A percentile compares a stretch with the other conserved stretches of the same genome.
Evolutionary conservation across 495 filamentous ascomycete genomes (phyloP).

Genomic region (Aspergillus ellipticus): DNA sequence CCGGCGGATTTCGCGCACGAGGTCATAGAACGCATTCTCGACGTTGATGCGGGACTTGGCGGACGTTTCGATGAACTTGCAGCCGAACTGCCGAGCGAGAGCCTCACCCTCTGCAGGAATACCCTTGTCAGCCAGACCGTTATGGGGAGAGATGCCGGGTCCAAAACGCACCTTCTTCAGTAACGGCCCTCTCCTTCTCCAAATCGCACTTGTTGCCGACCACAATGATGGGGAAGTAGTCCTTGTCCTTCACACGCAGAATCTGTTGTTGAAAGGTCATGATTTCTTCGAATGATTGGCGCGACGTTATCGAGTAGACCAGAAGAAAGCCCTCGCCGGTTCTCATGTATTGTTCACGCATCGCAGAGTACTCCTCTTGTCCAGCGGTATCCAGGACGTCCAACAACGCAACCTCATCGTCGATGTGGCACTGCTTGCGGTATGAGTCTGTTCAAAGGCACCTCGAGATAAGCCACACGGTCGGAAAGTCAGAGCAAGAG

Average conservation of each 20-base stretch:
- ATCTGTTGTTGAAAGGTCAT: slow-evolving; percentile 98
- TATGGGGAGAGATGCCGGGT: neutral
- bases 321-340: slow-evolving; percentile 97
- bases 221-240: slow-evolving; percentile 98
- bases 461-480: slow-evolving; percentile 17
- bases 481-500: slow-evolving; percentile 3
- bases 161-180: slow-evolving; percentile 71
- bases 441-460: slow-evolving; percentile 72
- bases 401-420: slow-evolving; percentile 94
- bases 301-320: slow-evolving; percentile 96
- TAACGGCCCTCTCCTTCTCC: slow-evolving; percentile 84
- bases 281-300: slow-evolving; percentile 97
- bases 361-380: slow-evolving; percentile 98
- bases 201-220: slow-evolving; percentile 99
- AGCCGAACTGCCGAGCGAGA: slow-evolving; percentile 81
- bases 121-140: slow-evolving; percentile 22
- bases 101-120: slow-evolving; percentile 73
- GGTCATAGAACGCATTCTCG: slow-evolving; percentile 96
- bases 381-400: slow-evolving; percentile 98
- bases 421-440: slow-evolving; percentile 98
- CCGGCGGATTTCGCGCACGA: slow-evolving; percentile 92
- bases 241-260: slow-evolving; percentile 96
- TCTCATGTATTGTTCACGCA: slow-evolving; percentile 99
- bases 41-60: slow-evolving; percentile 98
- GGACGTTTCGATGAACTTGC: slow-evolving; percentile 98